Percentiles rank a stretch among this genome's conserved stretches.
Conservation (phyloP, 257 asterid species). For the Solanum chmielewskii region DNA sequence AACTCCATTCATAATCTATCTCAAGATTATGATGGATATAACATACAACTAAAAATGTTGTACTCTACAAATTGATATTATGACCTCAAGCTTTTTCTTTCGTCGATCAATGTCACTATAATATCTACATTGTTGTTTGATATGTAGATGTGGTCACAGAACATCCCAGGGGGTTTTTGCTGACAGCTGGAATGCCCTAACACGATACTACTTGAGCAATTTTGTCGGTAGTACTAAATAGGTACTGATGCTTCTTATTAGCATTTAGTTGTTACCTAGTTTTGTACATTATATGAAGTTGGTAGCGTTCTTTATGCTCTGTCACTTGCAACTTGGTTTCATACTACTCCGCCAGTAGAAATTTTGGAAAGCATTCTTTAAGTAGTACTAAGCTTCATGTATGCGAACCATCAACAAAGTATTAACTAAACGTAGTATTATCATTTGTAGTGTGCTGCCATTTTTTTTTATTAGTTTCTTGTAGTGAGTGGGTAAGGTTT, state of each 20-base stretch:
- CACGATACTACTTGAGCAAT: conserved; percentile 86
- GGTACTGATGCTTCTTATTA: conserved; percentile 35
- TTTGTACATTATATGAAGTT: background rate
- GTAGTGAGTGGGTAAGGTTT: background rate
- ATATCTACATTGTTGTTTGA: too few relatives aligned
- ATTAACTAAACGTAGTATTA: background rate
- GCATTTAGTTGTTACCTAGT: background rate
- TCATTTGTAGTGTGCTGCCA: background rate
- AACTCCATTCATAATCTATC: background rate
- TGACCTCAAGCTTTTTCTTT: too few relatives aligned
- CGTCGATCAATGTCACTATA: too few relatives aligned
- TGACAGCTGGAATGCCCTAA: conserved; percentile 27
- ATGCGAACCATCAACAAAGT: background rate
- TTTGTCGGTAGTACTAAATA: conserved; percentile 14
- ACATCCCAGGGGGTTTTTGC: too few relatives aligned
- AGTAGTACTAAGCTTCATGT: background rate
- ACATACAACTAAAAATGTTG: too few relatives aligned
- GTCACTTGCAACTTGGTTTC: background rate
- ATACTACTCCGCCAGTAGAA: background rate
- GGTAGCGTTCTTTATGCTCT: background rate
- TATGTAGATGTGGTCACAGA: too few relatives aligned
- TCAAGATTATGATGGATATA: too few relatives aligned
- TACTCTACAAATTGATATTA: too few relatives aligned
- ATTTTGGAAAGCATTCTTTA: background rate
- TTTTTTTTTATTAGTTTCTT: background rate